phyloP scores from a whole-genome alignment of 345 rosid species.

The Eucalyptus erythrocorys region DNA sequence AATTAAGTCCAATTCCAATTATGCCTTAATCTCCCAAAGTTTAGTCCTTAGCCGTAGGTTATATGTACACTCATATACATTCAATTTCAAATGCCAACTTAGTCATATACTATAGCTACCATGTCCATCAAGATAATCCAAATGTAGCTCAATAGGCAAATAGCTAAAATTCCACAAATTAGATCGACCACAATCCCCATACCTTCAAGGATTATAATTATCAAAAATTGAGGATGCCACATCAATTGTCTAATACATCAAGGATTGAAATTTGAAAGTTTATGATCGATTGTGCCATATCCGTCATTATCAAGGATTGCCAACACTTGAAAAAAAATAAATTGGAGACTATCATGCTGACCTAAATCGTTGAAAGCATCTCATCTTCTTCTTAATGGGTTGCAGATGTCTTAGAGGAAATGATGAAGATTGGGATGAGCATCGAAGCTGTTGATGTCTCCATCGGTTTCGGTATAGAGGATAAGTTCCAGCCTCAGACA shows the following conservation, averaged over 20 bases:
- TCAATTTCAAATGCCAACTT: too few relatives aligned
- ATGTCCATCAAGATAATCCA: too few relatives aligned
- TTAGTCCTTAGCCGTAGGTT: too few relatives aligned
- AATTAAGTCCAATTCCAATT: too few relatives aligned
- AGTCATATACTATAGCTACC: too few relatives aligned
- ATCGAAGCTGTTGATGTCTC: conserved; percentile 59
- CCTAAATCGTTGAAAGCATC: neutral
- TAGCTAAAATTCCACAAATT: too few relatives aligned
- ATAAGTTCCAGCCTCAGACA: conserved; percentile 35
- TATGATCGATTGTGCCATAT: neutral
- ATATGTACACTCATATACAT: too few relatives aligned
- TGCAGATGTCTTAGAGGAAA: conserved; percentile 40
- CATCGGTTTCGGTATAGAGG: conserved; percentile 41
- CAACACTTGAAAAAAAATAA: neutral
- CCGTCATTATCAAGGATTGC: neutral
- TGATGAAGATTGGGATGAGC: conserved; percentile 38
- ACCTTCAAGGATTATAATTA: too few relatives aligned
- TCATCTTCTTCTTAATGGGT: neutral
- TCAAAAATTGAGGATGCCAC: too few relatives aligned
- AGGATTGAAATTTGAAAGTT: neutral
- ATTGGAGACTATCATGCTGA: neutral
- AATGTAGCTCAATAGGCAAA: too few relatives aligned
- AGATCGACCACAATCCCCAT: too few relatives aligned
- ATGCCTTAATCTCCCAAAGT: too few relatives aligned
- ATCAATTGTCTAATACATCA: neutral